Base-by-base conservation (phyloP, 2,329 filamentous ascomycete species). In the Chaetoscypha palmicola region DNA sequence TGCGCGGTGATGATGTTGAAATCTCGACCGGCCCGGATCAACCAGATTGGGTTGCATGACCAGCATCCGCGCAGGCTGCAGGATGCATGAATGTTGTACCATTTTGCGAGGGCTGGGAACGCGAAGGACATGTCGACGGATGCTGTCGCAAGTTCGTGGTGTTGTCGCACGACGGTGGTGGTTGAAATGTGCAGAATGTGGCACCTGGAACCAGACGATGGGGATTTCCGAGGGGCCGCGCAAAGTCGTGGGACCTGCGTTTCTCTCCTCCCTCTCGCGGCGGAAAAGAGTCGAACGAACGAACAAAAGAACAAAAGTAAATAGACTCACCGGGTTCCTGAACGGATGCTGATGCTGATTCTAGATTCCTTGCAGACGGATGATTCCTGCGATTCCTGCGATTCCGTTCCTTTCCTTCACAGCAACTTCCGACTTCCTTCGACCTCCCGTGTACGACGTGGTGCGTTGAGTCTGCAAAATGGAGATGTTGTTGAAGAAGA, bases 1-100 rank as follows among this genome's bases (percentile, higher is more conserved):
- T 33, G 44, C 28, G 36, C 34, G 28, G 35, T 24, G 39, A 43
- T 48, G 50, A 47, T 47, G 42, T 53, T 53, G 49, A 45, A 12
- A 10, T 43, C 47, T 50, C 42, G 42, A 50, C 34, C 38, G 41
- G 40, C 42, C 37, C 40, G 44, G 47, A 50, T 55, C 47, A 54
- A 43, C 41, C 47, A 51, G 41, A 47, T 50, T 49, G 52, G 46
- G 48, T 54, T 60, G 54, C 54, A 59, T 59, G 50, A 55, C 52
- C 51, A 58, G 56, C 53, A 57, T 55, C 43, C 47, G 52, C 50
- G 40, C 51, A 53, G 56, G 56, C 56, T 58, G 58, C 58, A 59
- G 58, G 49, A 53, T 56, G 55, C 57, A 60, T 58, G 48, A 52
- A 55, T 56, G 47, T 56, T 55, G 58, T 60, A 41, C 49, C 41